Percentiles rank a stretch among this genome's conserved stretches.
Evolutionary conservation across 2,329 filamentous ascomycete genomes (phyloP).

Genomic region (Colletotrichum siamense): DNA sequence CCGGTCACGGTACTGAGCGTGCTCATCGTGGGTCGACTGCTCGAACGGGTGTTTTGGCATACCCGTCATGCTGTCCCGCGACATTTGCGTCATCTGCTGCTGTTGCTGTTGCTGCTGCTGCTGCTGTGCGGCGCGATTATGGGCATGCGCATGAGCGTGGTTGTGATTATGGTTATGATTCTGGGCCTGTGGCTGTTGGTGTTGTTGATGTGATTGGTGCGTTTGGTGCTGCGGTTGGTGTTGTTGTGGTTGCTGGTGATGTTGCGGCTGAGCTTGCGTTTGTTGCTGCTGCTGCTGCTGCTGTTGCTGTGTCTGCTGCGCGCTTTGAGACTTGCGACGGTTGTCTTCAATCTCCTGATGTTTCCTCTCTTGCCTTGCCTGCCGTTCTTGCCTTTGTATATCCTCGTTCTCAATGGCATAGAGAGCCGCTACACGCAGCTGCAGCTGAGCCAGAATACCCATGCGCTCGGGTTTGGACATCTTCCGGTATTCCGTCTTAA

Average conservation of each 20-base stretch:
- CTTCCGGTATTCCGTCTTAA: conserved; percentile 49
- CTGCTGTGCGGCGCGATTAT: conserved; percentile 5
- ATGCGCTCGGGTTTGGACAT: conserved; percentile 45
- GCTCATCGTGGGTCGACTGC: conserved; percentile 20
- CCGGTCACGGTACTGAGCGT: conserved; percentile 21
- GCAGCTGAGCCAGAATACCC: conserved; percentile 42
- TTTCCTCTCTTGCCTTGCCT: conserved; percentile 42
- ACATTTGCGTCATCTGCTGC: conserved; percentile 20
- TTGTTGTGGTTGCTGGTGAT: conserved; percentile 25
- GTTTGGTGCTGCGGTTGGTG: conserved; percentile 27
- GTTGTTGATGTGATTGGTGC: conserved; percentile 12
- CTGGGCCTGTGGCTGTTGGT: conserved; percentile 5
- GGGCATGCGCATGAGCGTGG: neutral
- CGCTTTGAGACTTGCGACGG: conserved; percentile 30
- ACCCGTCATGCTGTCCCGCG: conserved; percentile 15
- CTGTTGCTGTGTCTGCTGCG: conserved; percentile 28
- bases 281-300: conserved; percentile 18
- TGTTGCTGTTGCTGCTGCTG: conserved; percentile 15
- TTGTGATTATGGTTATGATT: conserved; percentile 4
- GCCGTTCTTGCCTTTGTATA: conserved; percentile 42
- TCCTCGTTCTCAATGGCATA: conserved; percentile 52
- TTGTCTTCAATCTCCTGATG: conserved; percentile 43
- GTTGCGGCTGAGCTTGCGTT: neutral
- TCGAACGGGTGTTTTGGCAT: conserved; percentile 22
- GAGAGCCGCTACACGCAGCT: conserved; percentile 48